Conservation (phyloP, 495 filamentous ascomycete genomes). For the Darksidea phi region DNA sequence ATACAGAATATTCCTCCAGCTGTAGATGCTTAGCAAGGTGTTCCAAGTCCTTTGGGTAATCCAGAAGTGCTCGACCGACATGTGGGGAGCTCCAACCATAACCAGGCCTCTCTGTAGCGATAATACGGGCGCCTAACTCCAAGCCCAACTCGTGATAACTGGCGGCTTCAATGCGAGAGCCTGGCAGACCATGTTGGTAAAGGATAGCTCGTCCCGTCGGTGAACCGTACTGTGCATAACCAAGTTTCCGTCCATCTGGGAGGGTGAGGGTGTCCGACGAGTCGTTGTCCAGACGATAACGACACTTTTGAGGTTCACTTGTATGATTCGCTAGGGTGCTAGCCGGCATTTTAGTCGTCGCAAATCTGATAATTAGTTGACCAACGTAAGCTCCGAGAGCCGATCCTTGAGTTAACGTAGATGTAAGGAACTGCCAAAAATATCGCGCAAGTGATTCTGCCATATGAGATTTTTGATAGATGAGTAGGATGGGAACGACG, state of each 20-base stretch:
- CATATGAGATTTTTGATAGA: too few species aligned
- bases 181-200: slow-evolving; percentile 20
- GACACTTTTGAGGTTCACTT: slow-evolving; percentile 6
- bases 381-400: too few species aligned
- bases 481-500: too few species aligned
- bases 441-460: too few species aligned
- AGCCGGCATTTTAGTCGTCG: too few species aligned
- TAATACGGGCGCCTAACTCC: slow-evolving; percentile 15
- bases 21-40: slow-evolving; percentile 22
- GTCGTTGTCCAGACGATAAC: slow-evolving; percentile 5
- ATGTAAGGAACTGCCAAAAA: too few species aligned
- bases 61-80: slow-evolving; percentile 13
- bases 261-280: slow-evolving; percentile 20
- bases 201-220: slow-evolving; percentile 17
- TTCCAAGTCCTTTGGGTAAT: slow-evolving; percentile 19
- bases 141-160: slow-evolving; percentile 8
- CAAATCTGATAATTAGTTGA: too few species aligned
- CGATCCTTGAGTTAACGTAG: too few species aligned
- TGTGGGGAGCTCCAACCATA: slow-evolving; percentile 22
- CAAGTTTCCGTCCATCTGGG: slow-evolving; percentile 28
- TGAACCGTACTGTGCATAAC: slow-evolving; percentile 27
- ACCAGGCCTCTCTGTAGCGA: slow-evolving; percentile 16
- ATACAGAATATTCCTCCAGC: slow-evolving; percentile 14
- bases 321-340: too few species aligned
- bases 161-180: slow-evolving; percentile 24